Conservation (phyloP, 352 stramenopile genomes). For the Globisporangium spiculum region DNA sequence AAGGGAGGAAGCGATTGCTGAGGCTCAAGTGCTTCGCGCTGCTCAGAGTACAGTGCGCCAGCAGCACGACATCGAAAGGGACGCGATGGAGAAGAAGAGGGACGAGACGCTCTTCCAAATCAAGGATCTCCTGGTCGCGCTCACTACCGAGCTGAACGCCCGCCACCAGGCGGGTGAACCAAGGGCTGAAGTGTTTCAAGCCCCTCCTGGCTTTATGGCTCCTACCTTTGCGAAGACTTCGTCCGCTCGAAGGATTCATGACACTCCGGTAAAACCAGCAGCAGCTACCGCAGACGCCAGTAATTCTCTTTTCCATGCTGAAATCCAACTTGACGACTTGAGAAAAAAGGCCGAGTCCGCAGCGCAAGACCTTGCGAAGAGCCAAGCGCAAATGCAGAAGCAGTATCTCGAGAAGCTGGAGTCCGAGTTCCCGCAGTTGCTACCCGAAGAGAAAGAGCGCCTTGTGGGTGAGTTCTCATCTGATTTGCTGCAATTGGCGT, state of each 20-base stretch:
- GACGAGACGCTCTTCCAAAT: conserved; percentile 57
- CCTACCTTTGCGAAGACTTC: neutral
- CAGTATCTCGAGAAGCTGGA: conserved; percentile 46
- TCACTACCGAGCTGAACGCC: conserved; percentile 28
- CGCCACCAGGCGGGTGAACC: neutral
- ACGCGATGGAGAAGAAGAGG: conserved; percentile 16
- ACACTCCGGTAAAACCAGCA: neutral
- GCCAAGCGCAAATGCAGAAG: conserved; percentile 25
- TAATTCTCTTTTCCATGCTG: neutral
- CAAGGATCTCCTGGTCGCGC: conserved; percentile 42
- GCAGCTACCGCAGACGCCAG: neutral
- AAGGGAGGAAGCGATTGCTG: neutral
- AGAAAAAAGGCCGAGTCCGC: conserved; percentile 8
- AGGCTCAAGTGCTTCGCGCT: neutral
- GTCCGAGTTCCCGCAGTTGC: conserved; percentile 39
- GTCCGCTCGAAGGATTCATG: neutral
- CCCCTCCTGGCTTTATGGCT: neutral
- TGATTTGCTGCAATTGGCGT: conserved; percentile 46
- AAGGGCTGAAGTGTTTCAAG: neutral
- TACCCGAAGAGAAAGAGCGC: conserved; percentile 39
- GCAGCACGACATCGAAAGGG: neutral
- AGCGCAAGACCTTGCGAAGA: conserved; percentile 13
- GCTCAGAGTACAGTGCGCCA: neutral
- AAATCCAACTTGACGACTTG: conserved; percentile 3
- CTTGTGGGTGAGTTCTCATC: conserved; percentile 51